Evolutionary conservation across 768 basidiomycete genomes (phyloP).

Genomic region (Xanthoconium purpureum): DNA sequence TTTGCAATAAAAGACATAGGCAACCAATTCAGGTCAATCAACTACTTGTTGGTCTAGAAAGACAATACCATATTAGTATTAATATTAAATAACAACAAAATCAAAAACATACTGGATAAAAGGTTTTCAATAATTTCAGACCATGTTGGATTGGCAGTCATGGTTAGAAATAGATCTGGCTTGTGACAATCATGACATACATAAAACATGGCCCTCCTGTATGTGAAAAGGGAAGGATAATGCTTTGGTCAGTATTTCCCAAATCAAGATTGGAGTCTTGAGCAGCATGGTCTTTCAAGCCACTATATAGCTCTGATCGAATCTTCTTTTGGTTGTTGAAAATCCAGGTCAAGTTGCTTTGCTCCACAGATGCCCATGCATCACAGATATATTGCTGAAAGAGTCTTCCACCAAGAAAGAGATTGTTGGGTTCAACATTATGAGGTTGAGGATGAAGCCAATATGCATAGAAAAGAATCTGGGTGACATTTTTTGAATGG

Average conservation of each 20-base stretch:
- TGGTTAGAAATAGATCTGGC: not conserved
- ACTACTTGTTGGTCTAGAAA: slow-evolving; percentile 35
- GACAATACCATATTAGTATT: not conserved
- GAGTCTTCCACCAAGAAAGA: slow-evolving; percentile 33
- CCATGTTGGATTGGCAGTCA: slow-evolving; percentile 43
- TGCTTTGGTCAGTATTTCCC: not conserved
- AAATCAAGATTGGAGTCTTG: slow-evolving; percentile 16
- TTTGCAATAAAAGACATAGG: slow-evolving; percentile 45
- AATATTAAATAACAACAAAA: too few relatives aligned
- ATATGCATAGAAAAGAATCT: not conserved
- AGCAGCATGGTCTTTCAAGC: not conserved
- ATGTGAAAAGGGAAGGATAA: not conserved
- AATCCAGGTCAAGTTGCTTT: not conserved
- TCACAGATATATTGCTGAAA: not conserved
- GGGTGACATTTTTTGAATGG: not conserved
- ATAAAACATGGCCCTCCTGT: not conserved
- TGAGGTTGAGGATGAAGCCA: slow-evolving; percentile 5
- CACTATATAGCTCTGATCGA: not conserved
- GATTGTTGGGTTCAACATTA: slow-evolving; percentile 13
- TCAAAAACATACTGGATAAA: slow-evolving; percentile 23
- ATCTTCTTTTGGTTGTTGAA: not conserved
- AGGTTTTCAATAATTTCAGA: slow-evolving; percentile 40
- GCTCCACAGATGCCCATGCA: not conserved
- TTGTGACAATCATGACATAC: not conserved
- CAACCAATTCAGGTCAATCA: slow-evolving; percentile 47